Base-by-base conservation (phyloP, 148 eudicot species). In the Polygonum maritimum region DNA sequence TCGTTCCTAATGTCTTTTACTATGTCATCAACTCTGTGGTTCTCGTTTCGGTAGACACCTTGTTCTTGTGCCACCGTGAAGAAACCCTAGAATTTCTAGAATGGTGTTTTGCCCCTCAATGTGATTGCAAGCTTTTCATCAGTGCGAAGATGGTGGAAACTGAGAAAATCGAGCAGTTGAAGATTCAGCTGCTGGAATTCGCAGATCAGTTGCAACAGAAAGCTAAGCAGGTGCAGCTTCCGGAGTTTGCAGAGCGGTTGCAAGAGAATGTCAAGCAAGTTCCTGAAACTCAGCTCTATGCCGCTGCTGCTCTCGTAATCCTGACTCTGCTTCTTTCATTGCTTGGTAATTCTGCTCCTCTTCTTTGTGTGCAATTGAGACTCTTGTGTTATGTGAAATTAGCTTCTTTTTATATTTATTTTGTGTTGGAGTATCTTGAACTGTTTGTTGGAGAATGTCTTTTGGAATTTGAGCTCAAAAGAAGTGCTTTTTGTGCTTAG, bases 211-310 rank as follows among this genome's bases (percentile, higher is more conserved):
- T 69, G 72, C 72, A 69, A 39, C 72, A 69, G 72, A 69, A 69
- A 39, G 22, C 36, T 35, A 39, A 69, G 44, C 72, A 69, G 72
- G 45, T 44, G 9, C 40, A 36, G 45, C 22, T 69, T 21, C 75
- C 26, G 54, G 47, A 72, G 45, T 54, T 72, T 35, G 75, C 36
- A 12, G 75, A 72, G 21, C 31, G 45, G 54, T 72, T 72, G 75
- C 75, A 72, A 26, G 35, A 72, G 54, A 72, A 72, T 14, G 38
- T 72, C 19, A 47, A 72, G 52, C 75, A 72, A 45, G 54, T 72
- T 41, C 75, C 75, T 48, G 75, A 72, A 72, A 72, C 75, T 72
- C 75, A 72, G 75, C 35, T 72, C 7, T 72, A 72, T 72, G 54
- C 75, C 13, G 75, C 74, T 71, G 74, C 74, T 41, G 54, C 75